phyloP scores from a whole-genome alignment of 352 stramenopile species.

The Globisporangium yorkense region DNA sequence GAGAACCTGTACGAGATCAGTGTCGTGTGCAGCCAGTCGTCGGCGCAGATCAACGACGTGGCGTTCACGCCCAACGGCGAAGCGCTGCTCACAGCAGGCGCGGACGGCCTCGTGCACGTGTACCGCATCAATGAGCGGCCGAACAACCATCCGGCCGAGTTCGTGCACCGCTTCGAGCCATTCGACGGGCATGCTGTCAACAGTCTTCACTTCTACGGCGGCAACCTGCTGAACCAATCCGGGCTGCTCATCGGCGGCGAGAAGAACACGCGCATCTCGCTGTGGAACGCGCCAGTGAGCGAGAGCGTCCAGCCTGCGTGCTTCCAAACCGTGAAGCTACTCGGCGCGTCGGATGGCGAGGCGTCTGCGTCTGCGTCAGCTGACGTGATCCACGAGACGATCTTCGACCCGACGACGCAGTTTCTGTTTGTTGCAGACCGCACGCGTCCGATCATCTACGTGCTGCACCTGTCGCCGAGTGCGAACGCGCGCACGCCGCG shows the following conservation, averaged over 20 bases:
- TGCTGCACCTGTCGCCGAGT: conserved; percentile 50
- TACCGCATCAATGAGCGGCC: conserved; percentile 51
- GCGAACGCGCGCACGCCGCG: conserved; percentile 29
- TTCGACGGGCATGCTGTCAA: conserved; percentile 66
- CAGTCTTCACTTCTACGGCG: conserved; percentile 65
- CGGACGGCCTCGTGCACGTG: conserved; percentile 75
- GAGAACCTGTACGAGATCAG: conserved; percentile 67
- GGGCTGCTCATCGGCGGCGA: conserved; percentile 65
- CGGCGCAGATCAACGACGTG: conserved; percentile 71
- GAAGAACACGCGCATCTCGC: conserved; percentile 51
- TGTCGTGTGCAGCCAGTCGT: conserved; percentile 61
- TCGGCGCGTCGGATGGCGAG: conserved; percentile 17
- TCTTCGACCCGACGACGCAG: conserved; percentile 64
- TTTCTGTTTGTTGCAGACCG: conserved; percentile 81
- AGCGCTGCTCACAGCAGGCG: conserved; percentile 59
- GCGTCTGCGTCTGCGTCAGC: conserved; percentile 9
- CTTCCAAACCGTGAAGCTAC: conserved; percentile 59
- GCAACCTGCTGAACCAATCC: conserved; percentile 32
- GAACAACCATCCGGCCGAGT: conserved; percentile 48
- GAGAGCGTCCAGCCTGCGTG: conserved; percentile 50
- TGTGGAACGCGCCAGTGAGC: conserved; percentile 53
- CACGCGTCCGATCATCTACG: conserved; percentile 49
- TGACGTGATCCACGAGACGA: conserved; percentile 40
- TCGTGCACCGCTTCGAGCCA: conserved; percentile 75
- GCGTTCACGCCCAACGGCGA: conserved; percentile 59